These are phyloP conservation scores for Triticum turgidum DNA, from an alignment of 176 grass and related monocot genomes.

Conservation along the genomic window DNA sequence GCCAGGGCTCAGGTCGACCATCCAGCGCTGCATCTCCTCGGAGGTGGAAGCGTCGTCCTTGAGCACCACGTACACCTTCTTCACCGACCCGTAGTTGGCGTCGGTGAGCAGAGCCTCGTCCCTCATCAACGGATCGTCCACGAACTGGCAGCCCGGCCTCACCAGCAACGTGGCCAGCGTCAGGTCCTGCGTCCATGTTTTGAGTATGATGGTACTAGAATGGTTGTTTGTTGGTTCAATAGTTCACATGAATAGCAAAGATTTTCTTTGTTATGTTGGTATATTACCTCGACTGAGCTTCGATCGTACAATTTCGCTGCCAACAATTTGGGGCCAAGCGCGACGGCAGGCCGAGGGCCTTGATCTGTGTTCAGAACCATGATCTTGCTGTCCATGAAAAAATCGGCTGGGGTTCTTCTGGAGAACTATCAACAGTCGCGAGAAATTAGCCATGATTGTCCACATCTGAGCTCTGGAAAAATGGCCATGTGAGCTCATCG, in stretches of 20 bases:
- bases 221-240: too few species aligned
- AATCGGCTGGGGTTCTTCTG: background rate
- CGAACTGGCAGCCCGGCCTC: constrained; percentile 36
- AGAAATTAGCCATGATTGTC: background rate
- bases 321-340: constrained; percentile 32
- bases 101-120: constrained; percentile 35
- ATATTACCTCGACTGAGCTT: constrained; percentile 30
- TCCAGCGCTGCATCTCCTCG: constrained; percentile 43
- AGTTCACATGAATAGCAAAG: too few species aligned
- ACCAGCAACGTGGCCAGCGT: constrained; percentile 41
- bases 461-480: too few species aligned
- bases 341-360: background rate
- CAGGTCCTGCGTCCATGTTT: constrained; percentile 33
- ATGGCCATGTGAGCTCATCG: too few species aligned
- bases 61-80: constrained; percentile 42
- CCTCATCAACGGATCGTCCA: constrained; percentile 34
- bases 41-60: constrained; percentile 21
- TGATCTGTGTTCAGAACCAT: constrained; percentile 5
- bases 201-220: background rate
- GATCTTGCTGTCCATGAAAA: constrained; percentile 44
- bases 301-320: constrained; percentile 31
- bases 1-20: constrained; percentile 32
- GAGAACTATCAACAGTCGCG: background rate
- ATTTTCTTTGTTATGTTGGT: too few species aligned
- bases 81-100: constrained; percentile 45